A percentile compares a stretch with the other conserved stretches of the same genome.
Evolutionary conservation across 768 basidiomycete species (phyloP).

Genomic region (Amanita rimosa): DNA sequence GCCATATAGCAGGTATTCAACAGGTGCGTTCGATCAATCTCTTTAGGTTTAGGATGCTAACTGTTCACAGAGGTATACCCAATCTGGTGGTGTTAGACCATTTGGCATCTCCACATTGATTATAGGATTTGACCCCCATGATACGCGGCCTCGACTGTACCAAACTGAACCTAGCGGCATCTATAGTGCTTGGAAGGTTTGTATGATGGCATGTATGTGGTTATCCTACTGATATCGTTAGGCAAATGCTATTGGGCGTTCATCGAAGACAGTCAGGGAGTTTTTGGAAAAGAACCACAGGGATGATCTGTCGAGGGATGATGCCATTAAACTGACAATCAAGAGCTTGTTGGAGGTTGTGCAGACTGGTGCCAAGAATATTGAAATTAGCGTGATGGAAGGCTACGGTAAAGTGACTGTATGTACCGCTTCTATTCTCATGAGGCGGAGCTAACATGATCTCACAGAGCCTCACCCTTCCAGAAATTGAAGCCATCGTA

Average conservation of each 20-base stretch:
- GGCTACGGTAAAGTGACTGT: constrained; percentile 90
- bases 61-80: constrained; percentile 73
- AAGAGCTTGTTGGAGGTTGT: constrained; percentile 96
- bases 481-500: constrained; percentile 89
- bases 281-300: constrained; percentile 98
- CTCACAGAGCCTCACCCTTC: constrained; percentile 66
- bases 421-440: constrained; percentile 13
- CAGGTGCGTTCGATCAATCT: constrained; percentile 43
- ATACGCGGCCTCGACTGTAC: constrained; percentile 79
- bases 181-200: constrained; percentile 96
- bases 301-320: constrained; percentile 79
- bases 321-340: constrained; percentile 89
- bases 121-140: constrained; percentile 94
- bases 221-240: constrained; percentile 17
- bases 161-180: constrained; percentile 98
- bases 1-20: constrained; percentile 97
- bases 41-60: neutral
- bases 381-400: constrained; percentile 98
- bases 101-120: constrained; percentile 97
- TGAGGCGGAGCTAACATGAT: constrained; percentile 4
- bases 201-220: neutral
- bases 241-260: constrained; percentile 97
- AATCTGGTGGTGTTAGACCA: constrained; percentile 96
- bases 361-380: constrained; percentile 99
- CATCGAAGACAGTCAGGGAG: constrained; percentile 96